These are phyloP conservation scores for Filobasidium floriforme DNA, from an alignment of 768 basidiomycete genomes.

Conservation along the genomic window DNA sequence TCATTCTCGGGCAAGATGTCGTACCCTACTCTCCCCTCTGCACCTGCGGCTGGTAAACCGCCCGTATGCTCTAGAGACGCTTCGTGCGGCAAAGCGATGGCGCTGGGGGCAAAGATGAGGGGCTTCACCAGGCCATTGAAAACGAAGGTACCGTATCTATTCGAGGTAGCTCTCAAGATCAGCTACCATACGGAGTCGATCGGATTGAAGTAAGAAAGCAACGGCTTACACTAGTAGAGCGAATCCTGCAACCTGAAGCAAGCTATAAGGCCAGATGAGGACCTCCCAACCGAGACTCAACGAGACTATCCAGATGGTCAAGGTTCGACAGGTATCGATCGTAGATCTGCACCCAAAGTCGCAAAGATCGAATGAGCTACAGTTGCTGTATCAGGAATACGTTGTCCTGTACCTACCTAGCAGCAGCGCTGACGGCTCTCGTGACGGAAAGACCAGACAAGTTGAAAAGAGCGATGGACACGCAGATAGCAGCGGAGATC, in stretches of 20 bases:
- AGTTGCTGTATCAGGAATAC: background rate
- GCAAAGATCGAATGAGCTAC: background rate
- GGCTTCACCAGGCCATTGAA: slow-evolving; percentile 80
- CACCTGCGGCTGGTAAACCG: slow-evolving; percentile 58
- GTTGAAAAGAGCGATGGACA: slow-evolving; percentile 75
- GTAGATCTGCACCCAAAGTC: slow-evolving; percentile 49
- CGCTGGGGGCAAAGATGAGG: slow-evolving; percentile 54
- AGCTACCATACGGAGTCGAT: background rate
- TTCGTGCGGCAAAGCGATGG: slow-evolving; percentile 53
- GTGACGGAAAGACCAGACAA: slow-evolving; percentile 88
- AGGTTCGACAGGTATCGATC: slow-evolving; percentile 89
- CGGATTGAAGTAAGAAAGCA: slow-evolving; percentile 19
- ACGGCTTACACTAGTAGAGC: slow-evolving; percentile 74
- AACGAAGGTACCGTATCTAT: slow-evolving; percentile 84
- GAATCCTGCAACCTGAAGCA: slow-evolving; percentile 78
- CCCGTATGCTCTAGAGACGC: slow-evolving; percentile 74
- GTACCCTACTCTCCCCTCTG: slow-evolving; percentile 72
- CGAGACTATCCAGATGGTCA: slow-evolving; percentile 86
- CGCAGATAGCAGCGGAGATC: slow-evolving; percentile 62
- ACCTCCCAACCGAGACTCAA: slow-evolving; percentile 84
- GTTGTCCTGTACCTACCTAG: slow-evolving; percentile 49
- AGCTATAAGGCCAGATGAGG: slow-evolving; percentile 68
- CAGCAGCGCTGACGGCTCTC: slow-evolving; percentile 85
- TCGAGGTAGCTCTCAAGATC: slow-evolving; percentile 10
- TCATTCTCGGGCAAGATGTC: slow-evolving; percentile 55